Conservation (phyloP, 2,329 filamentous ascomycete species). For the Gremmenia infestans region DNA sequence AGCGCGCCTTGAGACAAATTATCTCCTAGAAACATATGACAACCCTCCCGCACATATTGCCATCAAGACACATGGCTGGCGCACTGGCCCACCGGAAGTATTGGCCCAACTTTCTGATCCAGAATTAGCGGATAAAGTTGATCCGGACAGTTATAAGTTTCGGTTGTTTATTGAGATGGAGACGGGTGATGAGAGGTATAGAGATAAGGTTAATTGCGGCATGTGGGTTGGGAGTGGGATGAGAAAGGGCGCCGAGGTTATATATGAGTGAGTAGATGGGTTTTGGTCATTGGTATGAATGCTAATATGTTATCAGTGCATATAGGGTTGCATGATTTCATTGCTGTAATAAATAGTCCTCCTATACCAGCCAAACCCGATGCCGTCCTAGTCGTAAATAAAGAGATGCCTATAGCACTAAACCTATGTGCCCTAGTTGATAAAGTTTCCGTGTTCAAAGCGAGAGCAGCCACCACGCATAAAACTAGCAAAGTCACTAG, state of each 20-base stretch:
- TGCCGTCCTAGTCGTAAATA: too few relatives aligned
- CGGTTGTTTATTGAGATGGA: constrained; percentile 46
- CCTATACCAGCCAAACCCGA: too few relatives aligned
- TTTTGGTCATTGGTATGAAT: neutral
- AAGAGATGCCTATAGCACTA: too few relatives aligned
- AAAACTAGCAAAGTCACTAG: too few relatives aligned
- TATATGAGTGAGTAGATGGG: constrained; percentile 37
- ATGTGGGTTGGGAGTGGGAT: constrained; percentile 45
- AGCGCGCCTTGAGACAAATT: constrained; percentile 41
- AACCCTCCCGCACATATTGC: constrained; percentile 41
- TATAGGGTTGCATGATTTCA: neutral
- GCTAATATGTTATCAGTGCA: neutral
- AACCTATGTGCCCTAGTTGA: too few relatives aligned
- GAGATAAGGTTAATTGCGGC: constrained; percentile 44
- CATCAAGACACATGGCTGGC: constrained; percentile 44
- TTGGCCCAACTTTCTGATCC: constrained; percentile 25
- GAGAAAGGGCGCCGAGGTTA: constrained; percentile 40
- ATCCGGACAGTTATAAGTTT: constrained; percentile 39
- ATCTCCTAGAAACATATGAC: constrained; percentile 45
- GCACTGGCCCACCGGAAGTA: constrained; percentile 41
- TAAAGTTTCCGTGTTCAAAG: too few relatives aligned
- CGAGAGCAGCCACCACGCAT: too few relatives aligned
- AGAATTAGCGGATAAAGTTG: constrained; percentile 22
- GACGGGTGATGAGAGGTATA: constrained; percentile 45
- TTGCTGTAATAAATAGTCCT: too few relatives aligned